Percentiles rank a stretch among this genome's conserved stretches.
These are phyloP conservation scores for Termitomyces sp. DNA, from an alignment of 768 basidiomycete species.

Conservation along the genomic window DNA sequence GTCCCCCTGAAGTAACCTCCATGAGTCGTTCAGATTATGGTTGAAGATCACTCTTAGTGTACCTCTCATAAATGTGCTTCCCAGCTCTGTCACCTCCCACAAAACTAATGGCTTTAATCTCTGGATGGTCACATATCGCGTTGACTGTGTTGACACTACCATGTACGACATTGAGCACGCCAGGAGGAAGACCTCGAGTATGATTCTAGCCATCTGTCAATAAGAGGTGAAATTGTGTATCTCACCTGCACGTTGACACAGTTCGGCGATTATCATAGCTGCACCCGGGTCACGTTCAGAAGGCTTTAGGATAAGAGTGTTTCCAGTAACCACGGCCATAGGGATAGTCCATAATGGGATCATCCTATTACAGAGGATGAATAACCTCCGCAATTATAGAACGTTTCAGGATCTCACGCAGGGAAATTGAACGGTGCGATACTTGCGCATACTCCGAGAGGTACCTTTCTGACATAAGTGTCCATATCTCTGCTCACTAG, in stretches of 20 bases:
- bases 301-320: slow-evolving; percentile 92
- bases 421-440: slow-evolving; percentile 90
- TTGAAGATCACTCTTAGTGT: slow-evolving; percentile 4
- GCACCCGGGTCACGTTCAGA: slow-evolving; percentile 97
- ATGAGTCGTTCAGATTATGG: slow-evolving; percentile 2
- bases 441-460: slow-evolving; percentile 87
- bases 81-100: slow-evolving; percentile 94
- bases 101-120: slow-evolving; percentile 93
- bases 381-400: slow-evolving; percentile 3
- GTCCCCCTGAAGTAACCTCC: slow-evolving; percentile 55
- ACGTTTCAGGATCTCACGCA: slow-evolving; percentile 49
- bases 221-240: not conserved
- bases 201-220: not conserved
- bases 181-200: slow-evolving; percentile 64
- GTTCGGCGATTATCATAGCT: slow-evolving; percentile 95
- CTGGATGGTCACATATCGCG: slow-evolving; percentile 87
- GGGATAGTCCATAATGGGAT: slow-evolving; percentile 97
- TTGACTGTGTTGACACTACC: slow-evolving; percentile 90
- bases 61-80: slow-evolving; percentile 90
- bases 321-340: slow-evolving; percentile 86
- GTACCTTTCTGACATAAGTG: slow-evolving; percentile 81
- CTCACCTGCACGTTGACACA: slow-evolving; percentile 80
- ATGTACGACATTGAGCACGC: slow-evolving; percentile 91
- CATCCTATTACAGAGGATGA: slow-evolving; percentile 51
- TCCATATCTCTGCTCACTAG: slow-evolving; percentile 95